Evolutionary conservation across 2,329 filamentous ascomycete genomes (phyloP), one percentile per base, ranked within the genome.

Genomic region (Fusarium zealandicum): DNA sequence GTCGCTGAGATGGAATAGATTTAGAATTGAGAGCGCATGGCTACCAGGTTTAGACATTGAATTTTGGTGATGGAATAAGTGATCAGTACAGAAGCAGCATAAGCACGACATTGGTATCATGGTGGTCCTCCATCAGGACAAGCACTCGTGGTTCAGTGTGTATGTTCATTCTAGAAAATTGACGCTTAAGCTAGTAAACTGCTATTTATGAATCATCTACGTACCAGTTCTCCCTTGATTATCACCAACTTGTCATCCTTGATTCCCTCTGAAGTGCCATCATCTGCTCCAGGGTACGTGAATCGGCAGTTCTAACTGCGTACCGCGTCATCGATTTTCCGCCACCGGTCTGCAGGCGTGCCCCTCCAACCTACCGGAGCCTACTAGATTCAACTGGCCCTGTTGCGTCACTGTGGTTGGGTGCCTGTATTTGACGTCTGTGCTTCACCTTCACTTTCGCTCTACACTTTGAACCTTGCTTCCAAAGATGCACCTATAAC

Each of bases 331-430:
- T 66, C 51, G 48, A 66, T 66, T 50, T 64, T 66, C 63, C 63
- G 58, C 38, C 42, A 45, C 60, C 48, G 50, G 28, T 40, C 35
- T 53, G 55, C 53, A 44, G 35, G 22, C 36, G 44, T 58, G 52
- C 59, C 60, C 59, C 59, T 58, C 48, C 48, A 51, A 36, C 22
- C 41, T 18, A 22, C 40, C 30, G 16, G 40, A 14, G 7, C 5
- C 49, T 57, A 58, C 60, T 45, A 53, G 60, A 39, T 52, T 47
- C 59, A 40, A 48, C 56, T 44, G 30, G 18, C 33, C 35, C 43
- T 42, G 61, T 72, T 72, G 70, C 70, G 70, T 72, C 70, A 72
- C 69, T 69, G 59, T 61, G 57, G 59, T 63, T 61, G 64, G 67
- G 68, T 70, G 69, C 67, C 69, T 70, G 59, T 61, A 41, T 60